Percentiles rank a stretch among this genome's conserved stretches.
Evolutionary conservation across 2,329 filamentous ascomycete species (phyloP).

Genomic region (Scolecobasidium constrictum): DNA sequence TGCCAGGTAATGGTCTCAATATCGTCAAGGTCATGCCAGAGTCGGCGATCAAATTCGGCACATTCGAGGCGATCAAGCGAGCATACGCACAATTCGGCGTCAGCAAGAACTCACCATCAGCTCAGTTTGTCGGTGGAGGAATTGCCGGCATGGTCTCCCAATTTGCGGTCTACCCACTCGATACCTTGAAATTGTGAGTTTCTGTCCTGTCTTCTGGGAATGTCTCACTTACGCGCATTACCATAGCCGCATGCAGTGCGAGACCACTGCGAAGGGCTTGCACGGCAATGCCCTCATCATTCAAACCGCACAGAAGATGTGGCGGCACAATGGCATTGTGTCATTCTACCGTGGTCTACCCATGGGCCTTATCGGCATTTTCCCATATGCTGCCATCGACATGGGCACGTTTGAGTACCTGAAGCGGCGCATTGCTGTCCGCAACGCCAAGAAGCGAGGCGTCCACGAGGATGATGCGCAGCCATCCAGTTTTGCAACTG

Average conservation of each 20-base stretch:
- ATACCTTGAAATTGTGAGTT: conserved; percentile 63
- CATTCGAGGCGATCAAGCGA: conserved; percentile 90
- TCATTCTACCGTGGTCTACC: conserved; percentile 86
- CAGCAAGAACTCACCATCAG: conserved; percentile 71
- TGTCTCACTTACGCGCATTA: too few species aligned
- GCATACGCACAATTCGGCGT: conserved; percentile 79
- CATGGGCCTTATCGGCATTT: conserved; percentile 92
- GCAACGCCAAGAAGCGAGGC: conserved; percentile 56
- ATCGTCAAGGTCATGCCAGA: conserved; percentile 98
- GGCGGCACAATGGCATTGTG: conserved; percentile 58
- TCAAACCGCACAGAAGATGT: conserved; percentile 80
- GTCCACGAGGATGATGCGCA: conserved; percentile 71
- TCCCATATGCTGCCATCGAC: conserved; percentile 94
- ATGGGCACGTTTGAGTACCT: conserved; percentile 91
- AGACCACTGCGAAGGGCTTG: conserved; percentile 76
- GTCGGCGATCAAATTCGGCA: conserved; percentile 95
- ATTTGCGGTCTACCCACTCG: conserved; percentile 88
- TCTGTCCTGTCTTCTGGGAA: too few species aligned
- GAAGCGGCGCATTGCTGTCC: conserved; percentile 61
- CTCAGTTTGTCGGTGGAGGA: conserved; percentile 85
- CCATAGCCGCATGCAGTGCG: conserved; percentile 72
- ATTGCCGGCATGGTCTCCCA: conserved; percentile 91
- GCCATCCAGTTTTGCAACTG: conserved; percentile 73
- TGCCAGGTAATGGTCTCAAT: conserved; percentile 81
- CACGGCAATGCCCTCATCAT: conserved; percentile 74